Percentiles rank a stretch among this genome's conserved stretches.
Evolutionary conservation across 73 alveolate genomes (phyloP).

Genomic region (Paraurostyla sp.): DNA sequence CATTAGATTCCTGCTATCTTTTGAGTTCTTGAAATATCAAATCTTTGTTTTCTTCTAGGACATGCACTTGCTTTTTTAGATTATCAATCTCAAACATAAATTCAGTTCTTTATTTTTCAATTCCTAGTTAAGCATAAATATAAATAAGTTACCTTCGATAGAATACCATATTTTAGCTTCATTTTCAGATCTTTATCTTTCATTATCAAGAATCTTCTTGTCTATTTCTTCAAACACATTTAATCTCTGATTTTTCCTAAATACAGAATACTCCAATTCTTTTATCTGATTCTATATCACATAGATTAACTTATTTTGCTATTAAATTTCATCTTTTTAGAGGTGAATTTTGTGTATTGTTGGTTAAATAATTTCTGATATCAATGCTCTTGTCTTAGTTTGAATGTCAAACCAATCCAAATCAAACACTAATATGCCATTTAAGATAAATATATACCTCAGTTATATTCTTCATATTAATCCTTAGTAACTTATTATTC

Average conservation of each 20-base stretch:
- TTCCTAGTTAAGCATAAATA: too few relatives aligned
- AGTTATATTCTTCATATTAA: not conserved
- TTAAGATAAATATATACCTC: not conserved
- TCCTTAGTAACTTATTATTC: not conserved
- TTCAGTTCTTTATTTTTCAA: not conserved
- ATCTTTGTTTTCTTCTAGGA: constrained; percentile 14
- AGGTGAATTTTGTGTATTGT: not conserved
- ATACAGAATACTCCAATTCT: constrained; percentile 53
- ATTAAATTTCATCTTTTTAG: not conserved
- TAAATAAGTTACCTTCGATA: too few relatives aligned
- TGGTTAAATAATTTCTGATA: constrained; percentile 24
- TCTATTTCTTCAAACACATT: constrained; percentile 59
- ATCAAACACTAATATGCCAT: constrained; percentile 14
- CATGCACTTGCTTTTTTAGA: not conserved
- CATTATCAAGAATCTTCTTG: constrained; percentile 11
- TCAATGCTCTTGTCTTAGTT: constrained; percentile 29
- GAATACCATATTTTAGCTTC: constrained; percentile 3
- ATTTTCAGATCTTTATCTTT: constrained; percentile 16
- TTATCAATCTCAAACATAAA: not conserved
- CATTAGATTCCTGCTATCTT: not conserved
- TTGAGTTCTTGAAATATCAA: constrained; percentile 1
- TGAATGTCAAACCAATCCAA: constrained; percentile 57
- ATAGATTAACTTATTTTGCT: not conserved
- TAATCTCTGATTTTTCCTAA: constrained; percentile 37
- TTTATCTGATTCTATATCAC: not conserved